Evolutionary conservation across 2,329 filamentous ascomycete species (phyloP).

Genomic region (Fusarium brevicatenulatum): DNA sequence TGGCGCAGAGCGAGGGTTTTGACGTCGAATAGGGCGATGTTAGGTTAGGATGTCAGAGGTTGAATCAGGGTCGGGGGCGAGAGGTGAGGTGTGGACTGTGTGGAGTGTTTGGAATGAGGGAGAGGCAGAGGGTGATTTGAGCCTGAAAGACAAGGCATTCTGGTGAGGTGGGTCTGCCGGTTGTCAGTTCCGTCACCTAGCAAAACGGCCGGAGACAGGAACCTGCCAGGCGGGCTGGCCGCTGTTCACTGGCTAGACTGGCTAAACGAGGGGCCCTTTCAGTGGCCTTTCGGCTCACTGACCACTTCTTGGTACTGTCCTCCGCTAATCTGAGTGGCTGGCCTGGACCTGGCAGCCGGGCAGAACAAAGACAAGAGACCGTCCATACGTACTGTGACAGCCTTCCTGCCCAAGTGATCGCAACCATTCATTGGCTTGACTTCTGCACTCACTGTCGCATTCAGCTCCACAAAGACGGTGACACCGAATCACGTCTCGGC

Average conservation of each 20-base stretch:
- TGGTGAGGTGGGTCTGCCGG: conserved; percentile 1
- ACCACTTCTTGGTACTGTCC: conserved; percentile 22
- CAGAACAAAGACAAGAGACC: conserved; percentile 26
- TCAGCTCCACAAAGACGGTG: conserved; percentile 16
- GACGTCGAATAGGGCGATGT: conserved; percentile 39
- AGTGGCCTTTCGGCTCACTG: conserved; percentile 26
- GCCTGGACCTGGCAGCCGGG: background rate
- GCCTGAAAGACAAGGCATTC: conserved; percentile 50
- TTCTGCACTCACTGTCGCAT: conserved; percentile 5
- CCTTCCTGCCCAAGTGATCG: background rate
- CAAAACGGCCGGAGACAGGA: conserved; percentile 17
- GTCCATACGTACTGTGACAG: background rate
- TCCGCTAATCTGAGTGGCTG: conserved; percentile 37
- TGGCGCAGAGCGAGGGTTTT: conserved; percentile 38
- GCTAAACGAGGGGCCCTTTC: background rate
- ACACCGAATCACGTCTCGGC: conserved; percentile 23
- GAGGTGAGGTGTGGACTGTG: conserved; percentile 42
- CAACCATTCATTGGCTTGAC: background rate
- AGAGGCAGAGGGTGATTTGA: conserved; percentile 36
- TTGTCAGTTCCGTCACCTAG: conserved; percentile 13
- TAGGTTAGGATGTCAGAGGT: conserved; percentile 43
- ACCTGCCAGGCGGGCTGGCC: conserved; percentile 24
- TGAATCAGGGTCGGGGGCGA: conserved; percentile 44
- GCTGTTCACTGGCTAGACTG: conserved; percentile 2
- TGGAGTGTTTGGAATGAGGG: conserved; percentile 46